phyloP scores from a whole-genome alignment of 129 eudicot genomes.

The Ambrosia trifida region DNA sequence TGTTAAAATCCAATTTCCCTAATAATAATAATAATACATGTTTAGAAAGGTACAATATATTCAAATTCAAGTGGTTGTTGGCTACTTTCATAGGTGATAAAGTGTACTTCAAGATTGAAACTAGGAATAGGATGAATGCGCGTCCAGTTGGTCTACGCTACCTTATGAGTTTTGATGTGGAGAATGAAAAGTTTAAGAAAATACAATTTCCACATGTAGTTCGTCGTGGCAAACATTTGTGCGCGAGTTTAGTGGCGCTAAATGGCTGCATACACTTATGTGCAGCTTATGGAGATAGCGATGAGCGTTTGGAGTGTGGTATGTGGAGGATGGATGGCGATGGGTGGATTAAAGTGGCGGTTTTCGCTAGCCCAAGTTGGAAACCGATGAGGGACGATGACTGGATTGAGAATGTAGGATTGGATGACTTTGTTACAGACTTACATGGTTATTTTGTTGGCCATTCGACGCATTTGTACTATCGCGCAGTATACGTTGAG shows the following conservation, averaged over 20 bases:
- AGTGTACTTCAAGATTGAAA: not conserved
- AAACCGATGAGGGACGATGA: not conserved
- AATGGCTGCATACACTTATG: not conserved
- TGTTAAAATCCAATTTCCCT: too few relatives aligned
- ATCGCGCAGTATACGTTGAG: too few relatives aligned
- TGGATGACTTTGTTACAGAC: not conserved
- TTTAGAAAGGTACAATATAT: not conserved
- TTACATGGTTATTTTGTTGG: too few relatives aligned
- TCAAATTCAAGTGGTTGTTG: not conserved
- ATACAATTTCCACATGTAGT: not conserved
- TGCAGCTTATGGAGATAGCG: not conserved
- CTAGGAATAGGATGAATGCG: not conserved
- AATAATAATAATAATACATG: not conserved
- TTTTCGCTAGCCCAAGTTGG: not conserved
- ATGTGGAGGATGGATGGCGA: slow-evolving; percentile 19
- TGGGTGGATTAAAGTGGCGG: not conserved
- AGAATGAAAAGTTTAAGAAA: not conserved
- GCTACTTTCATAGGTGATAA: not conserved
- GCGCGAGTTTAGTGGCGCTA: not conserved
- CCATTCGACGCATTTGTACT: too few relatives aligned
- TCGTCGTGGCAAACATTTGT: not conserved
- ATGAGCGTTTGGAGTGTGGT: not conserved
- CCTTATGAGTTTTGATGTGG: not conserved
- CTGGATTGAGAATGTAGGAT: not conserved
- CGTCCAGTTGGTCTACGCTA: too few relatives aligned